Percentiles rank a stretch among this genome's conserved stretches.
phyloP scores from a whole-genome alignment of 2,329 filamentous ascomycete genomes.

The Gaeumannomyces tritici region DNA sequence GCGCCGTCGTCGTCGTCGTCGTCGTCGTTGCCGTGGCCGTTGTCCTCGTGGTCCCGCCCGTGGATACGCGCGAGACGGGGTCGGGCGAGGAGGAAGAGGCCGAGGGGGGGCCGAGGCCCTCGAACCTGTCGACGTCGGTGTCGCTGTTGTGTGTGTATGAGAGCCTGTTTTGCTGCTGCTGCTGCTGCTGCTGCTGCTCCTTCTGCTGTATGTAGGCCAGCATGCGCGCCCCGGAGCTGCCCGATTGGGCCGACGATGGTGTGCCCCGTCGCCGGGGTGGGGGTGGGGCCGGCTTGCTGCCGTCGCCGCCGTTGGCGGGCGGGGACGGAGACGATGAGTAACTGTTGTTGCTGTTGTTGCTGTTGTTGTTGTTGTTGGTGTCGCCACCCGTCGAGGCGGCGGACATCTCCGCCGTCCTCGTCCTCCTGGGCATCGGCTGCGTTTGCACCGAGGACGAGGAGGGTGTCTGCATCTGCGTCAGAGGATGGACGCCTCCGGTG shows the following conservation, averaged over 20 bases:
- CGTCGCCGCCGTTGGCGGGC: constrained; percentile 2
- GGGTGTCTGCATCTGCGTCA: constrained; percentile 30
- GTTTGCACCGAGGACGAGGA: constrained; percentile 20
- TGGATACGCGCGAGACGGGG: not conserved
- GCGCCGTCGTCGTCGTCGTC: constrained; percentile 8
- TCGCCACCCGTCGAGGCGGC: constrained; percentile 1
- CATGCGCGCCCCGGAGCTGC: not conserved
- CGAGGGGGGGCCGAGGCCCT: not conserved
- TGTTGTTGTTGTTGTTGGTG: too few species aligned
- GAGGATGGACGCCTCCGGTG: constrained; percentile 21
- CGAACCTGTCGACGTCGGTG: not conserved
- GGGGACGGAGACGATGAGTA: constrained; percentile 7
- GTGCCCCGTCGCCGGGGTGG: constrained; percentile 17
- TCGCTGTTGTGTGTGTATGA: not conserved
- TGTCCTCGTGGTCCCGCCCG: constrained; percentile 1
- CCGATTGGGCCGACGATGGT: not conserved
- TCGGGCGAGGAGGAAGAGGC: not conserved
- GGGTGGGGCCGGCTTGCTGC: constrained; percentile 15
- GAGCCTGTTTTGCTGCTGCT: not conserved
- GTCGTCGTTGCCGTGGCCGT: not conserved
- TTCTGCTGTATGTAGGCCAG: not conserved
- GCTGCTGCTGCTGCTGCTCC: constrained; percentile 14
- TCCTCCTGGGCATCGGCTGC: constrained; percentile 1
- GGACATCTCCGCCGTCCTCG: not conserved
- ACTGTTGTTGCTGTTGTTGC: constrained; percentile 4